These are phyloP conservation scores for Zygotorulaspora mrakii DNA, from an alignment of 1,139 yeast genomes.

Conservation along the genomic window DNA sequence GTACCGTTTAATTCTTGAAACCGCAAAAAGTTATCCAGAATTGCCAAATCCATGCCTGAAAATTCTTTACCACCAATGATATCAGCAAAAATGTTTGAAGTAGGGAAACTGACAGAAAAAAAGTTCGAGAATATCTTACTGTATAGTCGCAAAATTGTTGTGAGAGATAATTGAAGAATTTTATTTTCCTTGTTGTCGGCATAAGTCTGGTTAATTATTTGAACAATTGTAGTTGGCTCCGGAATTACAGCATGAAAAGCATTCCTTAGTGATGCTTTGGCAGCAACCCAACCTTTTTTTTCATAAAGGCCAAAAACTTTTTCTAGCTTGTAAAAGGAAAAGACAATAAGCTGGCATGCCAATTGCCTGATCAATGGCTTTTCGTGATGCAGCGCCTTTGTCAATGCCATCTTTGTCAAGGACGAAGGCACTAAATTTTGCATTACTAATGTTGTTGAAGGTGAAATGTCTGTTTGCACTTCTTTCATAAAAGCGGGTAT, in stretches of 20 bases:
- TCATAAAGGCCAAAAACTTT: constrained; percentile 41
- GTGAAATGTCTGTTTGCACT: constrained; percentile 31
- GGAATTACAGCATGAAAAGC: constrained; percentile 45
- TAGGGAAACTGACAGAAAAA: constrained; percentile 32
- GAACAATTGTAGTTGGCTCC: constrained; percentile 43
- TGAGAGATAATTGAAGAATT: constrained; percentile 39
- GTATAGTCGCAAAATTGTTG: constrained; percentile 37
- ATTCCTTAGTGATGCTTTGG: constrained; percentile 40
- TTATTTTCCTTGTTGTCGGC: constrained; percentile 38
- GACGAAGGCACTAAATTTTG: constrained; percentile 67
- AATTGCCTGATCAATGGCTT: constrained; percentile 61
- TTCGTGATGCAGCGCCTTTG: constrained; percentile 55
- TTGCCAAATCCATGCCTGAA: constrained; percentile 49
- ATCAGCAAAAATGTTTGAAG: constrained; percentile 37
- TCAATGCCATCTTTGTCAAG: constrained; percentile 54
- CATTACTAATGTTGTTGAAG: constrained; percentile 37
- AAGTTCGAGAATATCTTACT: constrained; percentile 36
- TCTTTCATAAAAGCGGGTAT: constrained; percentile 42
- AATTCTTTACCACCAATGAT: constrained; percentile 36
- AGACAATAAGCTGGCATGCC: constrained; percentile 55
- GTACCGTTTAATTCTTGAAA: constrained; percentile 39
- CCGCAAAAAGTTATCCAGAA: constrained; percentile 47
- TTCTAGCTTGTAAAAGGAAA: constrained; percentile 52
- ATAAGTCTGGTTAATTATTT: constrained; percentile 40
- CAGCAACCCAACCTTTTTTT: constrained; percentile 41